Conservation (phyloP, 2,329 filamentous ascomycete genomes). For the Pseudonectria buxi region DNA sequence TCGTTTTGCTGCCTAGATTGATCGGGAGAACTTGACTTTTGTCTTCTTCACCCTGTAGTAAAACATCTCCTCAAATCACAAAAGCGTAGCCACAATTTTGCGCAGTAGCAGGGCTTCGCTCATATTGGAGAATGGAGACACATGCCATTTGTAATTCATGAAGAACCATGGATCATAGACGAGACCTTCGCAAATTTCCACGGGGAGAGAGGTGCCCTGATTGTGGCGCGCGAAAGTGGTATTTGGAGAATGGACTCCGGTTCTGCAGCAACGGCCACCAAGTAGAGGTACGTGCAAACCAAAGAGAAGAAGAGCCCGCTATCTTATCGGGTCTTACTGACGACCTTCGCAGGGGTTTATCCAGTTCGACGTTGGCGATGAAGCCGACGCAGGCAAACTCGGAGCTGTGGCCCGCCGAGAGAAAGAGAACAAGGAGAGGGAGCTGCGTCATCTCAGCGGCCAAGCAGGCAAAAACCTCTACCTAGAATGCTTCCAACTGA, state of each 20-base stretch:
- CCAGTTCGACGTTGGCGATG: constrained; percentile 55
- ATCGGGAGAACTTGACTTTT: no score
- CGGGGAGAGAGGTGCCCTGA: constrained; percentile 49
- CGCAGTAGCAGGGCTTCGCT: no score
- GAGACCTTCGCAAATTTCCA: constrained; percentile 45
- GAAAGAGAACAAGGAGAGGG: constrained; percentile 49
- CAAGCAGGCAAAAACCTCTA: constrained; percentile 68
- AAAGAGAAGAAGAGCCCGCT: not conserved
- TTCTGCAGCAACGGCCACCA: constrained; percentile 79
- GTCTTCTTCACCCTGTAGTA: no score
- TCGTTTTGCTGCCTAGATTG: no score
- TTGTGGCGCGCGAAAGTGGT: constrained; percentile 67
- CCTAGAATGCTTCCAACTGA: constrained; percentile 75
- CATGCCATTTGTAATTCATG: constrained; percentile 1
- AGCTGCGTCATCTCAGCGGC: constrained; percentile 54
- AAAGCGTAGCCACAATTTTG: no score
- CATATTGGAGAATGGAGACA: no score
- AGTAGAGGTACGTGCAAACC: constrained; percentile 54
- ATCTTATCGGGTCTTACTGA: no score
- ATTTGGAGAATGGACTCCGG: constrained; percentile 66
- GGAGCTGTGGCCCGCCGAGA: constrained; percentile 50
- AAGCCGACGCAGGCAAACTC: constrained; percentile 61
- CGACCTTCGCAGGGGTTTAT: constrained; percentile 38
- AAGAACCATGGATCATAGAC: constrained; percentile 32
- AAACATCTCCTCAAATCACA: no score